Evolutionary conservation across 148 eudicot species (phyloP).

Genomic region (Arbutus unedo): DNA sequence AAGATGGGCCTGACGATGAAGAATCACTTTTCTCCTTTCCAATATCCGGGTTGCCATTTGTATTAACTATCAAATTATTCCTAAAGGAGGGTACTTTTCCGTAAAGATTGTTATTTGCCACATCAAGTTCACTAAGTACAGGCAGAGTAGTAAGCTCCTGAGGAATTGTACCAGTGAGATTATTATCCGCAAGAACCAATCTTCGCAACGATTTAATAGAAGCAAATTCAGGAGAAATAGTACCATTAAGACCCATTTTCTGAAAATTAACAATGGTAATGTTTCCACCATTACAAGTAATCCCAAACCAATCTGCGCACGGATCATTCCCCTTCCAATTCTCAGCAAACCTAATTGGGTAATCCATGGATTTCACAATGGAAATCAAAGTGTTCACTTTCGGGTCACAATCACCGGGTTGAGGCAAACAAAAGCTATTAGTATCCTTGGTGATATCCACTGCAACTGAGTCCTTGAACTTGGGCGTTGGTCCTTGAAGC

Average conservation of each 20-base stretch:
- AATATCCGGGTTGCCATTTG: conserved; percentile 58
- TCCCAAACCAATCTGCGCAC: conserved; percentile 77
- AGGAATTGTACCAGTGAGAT: conserved; percentile 79
- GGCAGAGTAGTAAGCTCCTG: conserved; percentile 66
- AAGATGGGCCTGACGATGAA: conserved; percentile 13
- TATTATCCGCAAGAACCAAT: conserved; percentile 68
- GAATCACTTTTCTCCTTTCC: conserved; percentile 62
- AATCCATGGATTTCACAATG: conserved; percentile 55
- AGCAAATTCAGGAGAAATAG: conserved; percentile 69
- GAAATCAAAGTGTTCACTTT: conserved; percentile 58
- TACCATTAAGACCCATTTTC: conserved; percentile 72
- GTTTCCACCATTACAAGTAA: conserved; percentile 70
- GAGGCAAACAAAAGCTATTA: conserved; percentile 72
- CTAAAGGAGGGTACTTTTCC: conserved; percentile 75
- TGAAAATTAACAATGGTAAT: conserved; percentile 70
- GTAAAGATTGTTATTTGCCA: conserved; percentile 61
- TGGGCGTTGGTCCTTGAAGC: conserved; percentile 84
- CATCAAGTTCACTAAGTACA: conserved; percentile 55
- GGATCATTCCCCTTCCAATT: conserved; percentile 90
- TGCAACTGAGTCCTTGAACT: conserved; percentile 54
- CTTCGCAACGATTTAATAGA: conserved; percentile 70
- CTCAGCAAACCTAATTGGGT: conserved; percentile 65
- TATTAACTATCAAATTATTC: conserved; percentile 43
- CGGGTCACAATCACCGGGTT: conserved; percentile 72
- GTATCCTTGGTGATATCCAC: conserved; percentile 50